These are phyloP conservation scores for Penicillium sp. DNA, from an alignment of 2,329 filamentous ascomycete genomes.

Conservation along the genomic window DNA sequence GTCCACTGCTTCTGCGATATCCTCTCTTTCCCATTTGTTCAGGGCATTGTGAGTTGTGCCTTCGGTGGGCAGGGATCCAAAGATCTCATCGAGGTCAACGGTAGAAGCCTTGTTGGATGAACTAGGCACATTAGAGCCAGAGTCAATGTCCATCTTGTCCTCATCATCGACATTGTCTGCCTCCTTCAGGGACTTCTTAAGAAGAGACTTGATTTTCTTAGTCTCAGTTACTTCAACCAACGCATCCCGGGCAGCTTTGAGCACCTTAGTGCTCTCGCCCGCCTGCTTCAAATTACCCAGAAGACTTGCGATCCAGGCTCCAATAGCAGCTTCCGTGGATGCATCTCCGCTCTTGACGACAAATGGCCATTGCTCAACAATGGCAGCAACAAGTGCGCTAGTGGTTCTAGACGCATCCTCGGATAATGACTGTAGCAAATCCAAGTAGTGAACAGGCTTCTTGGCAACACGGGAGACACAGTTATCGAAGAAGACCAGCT, in stretches of 20 bases:
- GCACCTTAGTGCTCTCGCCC: conserved; percentile 50
- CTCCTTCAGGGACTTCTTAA: conserved; percentile 41
- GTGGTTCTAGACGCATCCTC: conserved; percentile 40
- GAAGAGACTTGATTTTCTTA: conserved; percentile 35
- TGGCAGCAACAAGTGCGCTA: conserved; percentile 66
- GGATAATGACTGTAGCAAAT: conserved; percentile 44
- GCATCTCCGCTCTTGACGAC: conserved; percentile 53
- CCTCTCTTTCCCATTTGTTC: conserved; percentile 69
- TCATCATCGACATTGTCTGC: conserved; percentile 15
- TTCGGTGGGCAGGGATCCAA: conserved; percentile 50
- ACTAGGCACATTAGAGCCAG: conserved; percentile 3
- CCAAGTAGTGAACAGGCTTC: conserved; percentile 77
- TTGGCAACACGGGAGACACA: conserved; percentile 72
- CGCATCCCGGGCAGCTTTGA: conserved; percentile 48
- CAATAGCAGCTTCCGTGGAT: conserved; percentile 48
- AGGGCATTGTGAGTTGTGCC: conserved; percentile 47
- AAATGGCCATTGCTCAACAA: conserved; percentile 78
- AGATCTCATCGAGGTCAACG: conserved; percentile 52
- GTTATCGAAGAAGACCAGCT: conserved; percentile 77
- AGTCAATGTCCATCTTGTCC: conserved; percentile 21
- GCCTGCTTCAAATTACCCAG: conserved; percentile 55
- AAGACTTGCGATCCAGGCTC: conserved; percentile 58
- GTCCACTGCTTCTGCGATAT: conserved; percentile 73
- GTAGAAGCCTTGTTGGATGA: conserved; percentile 15
- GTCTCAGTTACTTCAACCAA: conserved; percentile 43